Base-by-base conservation (phyloP, 1,284 basidiomycete species). In the Cystobasidiaceae sp. region DNA sequence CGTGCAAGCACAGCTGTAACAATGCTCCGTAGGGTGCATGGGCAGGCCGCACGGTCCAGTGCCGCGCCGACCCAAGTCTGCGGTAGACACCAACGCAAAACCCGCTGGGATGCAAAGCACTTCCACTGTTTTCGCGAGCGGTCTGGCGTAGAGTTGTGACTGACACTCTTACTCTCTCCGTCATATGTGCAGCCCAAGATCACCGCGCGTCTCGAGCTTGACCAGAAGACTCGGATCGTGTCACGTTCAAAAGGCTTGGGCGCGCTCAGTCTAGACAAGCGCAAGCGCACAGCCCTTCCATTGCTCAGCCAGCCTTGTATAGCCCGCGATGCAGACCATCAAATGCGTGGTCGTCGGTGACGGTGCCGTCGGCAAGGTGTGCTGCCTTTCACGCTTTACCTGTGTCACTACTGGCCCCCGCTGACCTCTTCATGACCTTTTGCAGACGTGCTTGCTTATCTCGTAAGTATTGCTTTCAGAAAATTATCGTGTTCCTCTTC, bases 331-430 rank as follows among this genome's bases (percentile, higher is more conserved):
- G 92, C 92, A 94, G 78, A 94, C 93, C 64, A 96, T 96, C 79
- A 96, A 96, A 80, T 94, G 91, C 80, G 92, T 96, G 52, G 71
- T 97, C 71, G 94, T 98, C 71, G 94, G 94, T 78, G 94, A 98
- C 82, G 96, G 94, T 88, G 94, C 96, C 73, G 94, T 98, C 75
- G 94, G 94, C 82, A 98, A 98, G 90, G 91, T 90, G 75, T 72
- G 87, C 79, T 64, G 21, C 25, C 19, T 27, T 37, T n/a, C 30
- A 23, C 37, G 28, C 11, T 17, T 32, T 6, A 19, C 7, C 46
- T 49, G 8, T 21, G 17, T 9, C 46, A 27, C 17, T 49, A 19
- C 21, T 25, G 21, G 46, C 23, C 46, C 46, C 21, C 46, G 46
- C 46, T 28, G 19, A 27, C 46, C 27, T n/a, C 21, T 39, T 37